These are phyloP conservation scores for Daedaleopsis nitida DNA, from an alignment of 768 basidiomycete species.

Conservation along the genomic window DNA sequence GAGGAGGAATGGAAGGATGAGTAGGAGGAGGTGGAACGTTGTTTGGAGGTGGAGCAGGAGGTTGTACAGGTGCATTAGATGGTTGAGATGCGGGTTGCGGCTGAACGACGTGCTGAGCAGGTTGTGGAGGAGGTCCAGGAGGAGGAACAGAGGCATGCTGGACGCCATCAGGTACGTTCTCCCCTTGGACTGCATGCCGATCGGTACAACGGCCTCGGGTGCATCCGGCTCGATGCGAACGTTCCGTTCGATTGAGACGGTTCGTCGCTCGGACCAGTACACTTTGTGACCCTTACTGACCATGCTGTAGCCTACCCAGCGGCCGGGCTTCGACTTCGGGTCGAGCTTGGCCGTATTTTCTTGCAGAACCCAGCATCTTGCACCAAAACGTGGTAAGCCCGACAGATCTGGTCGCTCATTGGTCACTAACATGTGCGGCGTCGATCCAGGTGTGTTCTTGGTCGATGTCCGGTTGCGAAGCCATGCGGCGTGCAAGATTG, in stretches of 20 bases:
- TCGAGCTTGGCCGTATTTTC: slow-evolving; percentile 1
- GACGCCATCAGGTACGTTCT: neutral
- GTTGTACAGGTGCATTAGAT: too few relatives aligned
- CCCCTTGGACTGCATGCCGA: slow-evolving; percentile 4
- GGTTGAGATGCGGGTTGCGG: neutral
- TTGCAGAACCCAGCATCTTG: neutral
- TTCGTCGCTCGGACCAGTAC: slow-evolving; percentile 11
- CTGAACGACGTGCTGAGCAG: neutral
- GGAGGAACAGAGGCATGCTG: neutral
- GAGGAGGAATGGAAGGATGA: neutral
- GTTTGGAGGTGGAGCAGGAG: too few relatives aligned
- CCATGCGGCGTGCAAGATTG: slow-evolving; percentile 7
- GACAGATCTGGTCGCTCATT: slow-evolving; percentile 3
- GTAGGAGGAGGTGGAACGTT: neutral
- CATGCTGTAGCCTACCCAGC: slow-evolving; percentile 8
- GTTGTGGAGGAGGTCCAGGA: neutral
- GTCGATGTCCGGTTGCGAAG: slow-evolving; percentile 5
- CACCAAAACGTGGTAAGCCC: neutral
- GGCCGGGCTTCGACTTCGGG: neutral
- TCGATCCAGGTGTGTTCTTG: neutral
- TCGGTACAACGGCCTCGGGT: neutral
- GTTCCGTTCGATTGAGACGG: slow-evolving; percentile 7
- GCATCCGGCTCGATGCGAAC: slow-evolving; percentile 3
- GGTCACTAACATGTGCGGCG: neutral
- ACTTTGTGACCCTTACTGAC: slow-evolving; percentile 5